Evolutionary conservation across 2,329 filamentous ascomycete species (phyloP), one percentile per base, ranked within the genome.

Genomic region (Meredithiella fracta): DNA sequence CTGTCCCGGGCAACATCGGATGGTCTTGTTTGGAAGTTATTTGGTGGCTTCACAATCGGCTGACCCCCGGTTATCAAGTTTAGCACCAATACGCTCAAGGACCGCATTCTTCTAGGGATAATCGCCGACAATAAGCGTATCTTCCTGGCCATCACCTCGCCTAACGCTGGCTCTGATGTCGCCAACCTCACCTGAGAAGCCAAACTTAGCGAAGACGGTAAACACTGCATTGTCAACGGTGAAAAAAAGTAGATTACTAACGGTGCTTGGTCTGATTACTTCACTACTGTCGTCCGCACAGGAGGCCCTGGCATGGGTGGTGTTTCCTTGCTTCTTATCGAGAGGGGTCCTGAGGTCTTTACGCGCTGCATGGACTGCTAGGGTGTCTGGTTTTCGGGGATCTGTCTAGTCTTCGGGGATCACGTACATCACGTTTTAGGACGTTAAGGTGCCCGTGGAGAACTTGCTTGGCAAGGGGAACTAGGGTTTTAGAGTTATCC

Each of bases 221-320:
- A 97, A 76, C 88, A 97, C 73, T 98, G 94, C 72, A 97, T 97
- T 63, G 92, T 98, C 71, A 98, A 97, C 66, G 92, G 92, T 56
- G 91, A 96, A 80, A 97, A 98, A 85, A 98, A 98, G 74, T 97
- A 92, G 91, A 97, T 97, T 70, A 97, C 91, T 65, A 98, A 98
- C 71, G 92, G 92, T 65, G 80, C 96, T 65, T 96, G 89, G 88
- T 80, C 77, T 60, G 92, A 98, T 69, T 98, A 97, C 74, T 97
- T 97, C 75, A 97, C 92, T 56, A 94, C 87, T 14, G 92, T 91
- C 25, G 92, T 98, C 40, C 84, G 92, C 59, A 98, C 92, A 11
- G 89, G 85, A 61, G 84, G 82, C 34, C 74, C 79, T 23, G 92
- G 92, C 62, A 97, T 96, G 90, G 90, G 91, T 66, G 92, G 92